Evolutionary conservation across 176 grass and related monocot genomes (phyloP), one percentile per base, ranked within the genome.

Genomic region (Lolium multiflorum): DNA sequence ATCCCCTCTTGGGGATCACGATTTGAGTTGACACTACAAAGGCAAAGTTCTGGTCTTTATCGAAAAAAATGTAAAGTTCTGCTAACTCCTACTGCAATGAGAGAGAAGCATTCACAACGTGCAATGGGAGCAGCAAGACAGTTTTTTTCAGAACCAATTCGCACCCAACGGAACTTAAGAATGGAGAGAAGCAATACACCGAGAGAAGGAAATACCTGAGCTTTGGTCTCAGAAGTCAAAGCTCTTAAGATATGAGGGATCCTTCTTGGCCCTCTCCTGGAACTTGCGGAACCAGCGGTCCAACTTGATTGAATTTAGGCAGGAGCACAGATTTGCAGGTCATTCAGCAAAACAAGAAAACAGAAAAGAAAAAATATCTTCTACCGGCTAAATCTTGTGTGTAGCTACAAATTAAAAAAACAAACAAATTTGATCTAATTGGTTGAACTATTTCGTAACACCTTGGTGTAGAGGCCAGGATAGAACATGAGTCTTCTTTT

Each of bases 221-320:
- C 46, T 82, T 82, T 50, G 71, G 0, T 74, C 58, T 98, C 91
- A 98, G 62, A 98, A 94, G 67, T 89, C 81, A 86, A 98, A 96
- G 57, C 86, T 83, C 83, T 92, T 98, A 14, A 98, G 84, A 82
- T 94, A 98, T 48, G 71, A 43, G 12, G 96, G 93, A 76, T 98
- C 96, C 65, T 89, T 95, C 61, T 86, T 90, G 24, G 96, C 93
- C 79, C 93, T 82, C 84, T 98, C 96, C 91, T 98, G 93, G 77
- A 98, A 98, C 88, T 98, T 96, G 81, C 88, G 87, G 89, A 98
- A 98, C 96, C 96, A 96, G 20, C 92, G 86, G 63, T 98, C 96
- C 4, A 96, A 12, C 61, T 64, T 28, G 61, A 64, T 28, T 64
- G 24, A 64, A 13, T 64, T 28, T 64, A 28, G 31, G 43, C 54